A percentile compares a stretch with the other conserved stretches of the same genome.
Evolutionary conservation across 805 yeast species (phyloP).

Genomic region (Teunomyces panamensis): DNA sequence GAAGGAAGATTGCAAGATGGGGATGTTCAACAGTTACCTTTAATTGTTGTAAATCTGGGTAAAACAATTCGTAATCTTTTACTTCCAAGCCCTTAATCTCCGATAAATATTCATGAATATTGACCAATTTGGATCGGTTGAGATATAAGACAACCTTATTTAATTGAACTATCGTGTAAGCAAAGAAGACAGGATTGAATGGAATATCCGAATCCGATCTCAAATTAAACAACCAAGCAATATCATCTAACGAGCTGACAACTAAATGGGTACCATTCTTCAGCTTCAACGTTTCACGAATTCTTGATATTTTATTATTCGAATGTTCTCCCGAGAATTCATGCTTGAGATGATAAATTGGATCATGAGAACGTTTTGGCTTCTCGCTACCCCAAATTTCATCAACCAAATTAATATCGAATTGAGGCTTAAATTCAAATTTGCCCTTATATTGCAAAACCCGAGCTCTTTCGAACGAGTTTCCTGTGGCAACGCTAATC

Average conservation of each 20-base stretch:
- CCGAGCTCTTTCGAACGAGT: conserved; percentile 30
- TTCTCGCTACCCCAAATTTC: conserved; percentile 35
- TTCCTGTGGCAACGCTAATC: conserved; percentile 50
- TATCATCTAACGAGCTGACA: conserved; percentile 77
- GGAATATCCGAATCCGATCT: conserved; percentile 76
- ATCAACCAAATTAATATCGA: conserved; percentile 34
- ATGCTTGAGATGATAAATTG: conserved; percentile 27
- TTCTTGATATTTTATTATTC: conserved; percentile 25
- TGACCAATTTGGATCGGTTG: conserved; percentile 42
- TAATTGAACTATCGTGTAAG: conserved; percentile 46
- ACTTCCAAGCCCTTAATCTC: conserved; percentile 33
- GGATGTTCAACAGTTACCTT: conserved; percentile 16
- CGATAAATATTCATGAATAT: conserved; percentile 22
- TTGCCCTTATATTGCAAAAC: conserved; percentile 15
- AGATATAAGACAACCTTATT: conserved; percentile 50
- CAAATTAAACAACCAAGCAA: conserved; percentile 86
- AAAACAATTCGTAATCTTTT: conserved; percentile 55
- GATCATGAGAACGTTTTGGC: conserved; percentile 33
- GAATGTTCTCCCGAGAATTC: conserved; percentile 35
- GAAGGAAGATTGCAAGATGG: conserved; percentile 26
- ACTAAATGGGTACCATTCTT: conserved; percentile 38
- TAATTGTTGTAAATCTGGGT: conserved; percentile 47
- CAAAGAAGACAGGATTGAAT: conserved; percentile 82
- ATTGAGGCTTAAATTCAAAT: conserved; percentile 29
- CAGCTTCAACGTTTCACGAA: conserved; percentile 29